Conservation (phyloP, 169 alveolate species). For the Plasmodium gaboni region DNA sequence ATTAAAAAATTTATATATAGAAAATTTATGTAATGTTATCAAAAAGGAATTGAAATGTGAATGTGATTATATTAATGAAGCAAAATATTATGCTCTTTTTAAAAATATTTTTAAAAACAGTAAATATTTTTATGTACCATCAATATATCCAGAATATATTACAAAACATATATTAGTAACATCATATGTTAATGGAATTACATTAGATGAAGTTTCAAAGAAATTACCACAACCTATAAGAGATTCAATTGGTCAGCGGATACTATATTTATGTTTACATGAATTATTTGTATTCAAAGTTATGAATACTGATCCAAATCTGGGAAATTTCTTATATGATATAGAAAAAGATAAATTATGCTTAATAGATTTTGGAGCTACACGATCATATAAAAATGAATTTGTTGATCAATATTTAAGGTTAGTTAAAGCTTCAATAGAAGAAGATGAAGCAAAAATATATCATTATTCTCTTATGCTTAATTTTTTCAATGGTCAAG, state of each 20-base stretch:
- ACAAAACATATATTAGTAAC: slow-evolving; percentile 82
- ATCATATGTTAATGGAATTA: slow-evolving; percentile 83
- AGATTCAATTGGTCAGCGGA: slow-evolving; percentile 87
- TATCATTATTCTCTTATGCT: slow-evolving; percentile 80
- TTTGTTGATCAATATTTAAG: slow-evolving; percentile 88
- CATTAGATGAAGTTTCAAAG: slow-evolving; percentile 69
- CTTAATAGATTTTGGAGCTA: slow-evolving; percentile 93
- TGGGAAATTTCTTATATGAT: slow-evolving; percentile 91
- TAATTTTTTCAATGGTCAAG: slow-evolving; percentile 89
- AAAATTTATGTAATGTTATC: slow-evolving; percentile 80
- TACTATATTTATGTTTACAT: slow-evolving; percentile 86
- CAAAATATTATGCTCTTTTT: slow-evolving; percentile 83
- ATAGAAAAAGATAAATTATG: slow-evolving; percentile 83
- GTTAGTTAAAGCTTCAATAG: slow-evolving; percentile 87
- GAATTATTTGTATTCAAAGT: slow-evolving; percentile 90
- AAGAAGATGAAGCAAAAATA: slow-evolving; percentile 56
- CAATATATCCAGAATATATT: slow-evolving; percentile 78
- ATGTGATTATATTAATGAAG: slow-evolving; percentile 87
- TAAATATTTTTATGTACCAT: slow-evolving; percentile 84
- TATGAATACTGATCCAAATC: slow-evolving; percentile 94
- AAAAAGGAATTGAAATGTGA: slow-evolving; percentile 83
- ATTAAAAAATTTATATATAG: slow-evolving; percentile 81
- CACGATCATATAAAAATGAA: slow-evolving; percentile 82
- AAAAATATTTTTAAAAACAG: slow-evolving; percentile 76
- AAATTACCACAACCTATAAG: slow-evolving; percentile 78